Percentiles rank a stretch among this genome's conserved stretches.
Evolutionary conservation across 768 basidiomycete species (phyloP).

Genomic region (Suillus americanus): DNA sequence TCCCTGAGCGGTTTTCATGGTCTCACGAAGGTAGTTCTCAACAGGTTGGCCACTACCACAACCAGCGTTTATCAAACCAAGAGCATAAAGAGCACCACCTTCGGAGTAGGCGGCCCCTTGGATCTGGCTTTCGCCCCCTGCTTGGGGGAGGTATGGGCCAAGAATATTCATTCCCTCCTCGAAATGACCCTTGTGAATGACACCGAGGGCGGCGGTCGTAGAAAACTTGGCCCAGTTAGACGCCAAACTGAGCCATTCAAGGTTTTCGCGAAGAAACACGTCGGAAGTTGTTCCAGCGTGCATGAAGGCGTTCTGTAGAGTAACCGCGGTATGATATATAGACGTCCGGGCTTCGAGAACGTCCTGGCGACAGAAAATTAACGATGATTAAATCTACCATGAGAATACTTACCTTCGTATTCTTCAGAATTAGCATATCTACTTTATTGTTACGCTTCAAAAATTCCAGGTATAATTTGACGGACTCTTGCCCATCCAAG

Average conservation of each 20-base stretch:
- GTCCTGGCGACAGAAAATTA: constrained; percentile 49
- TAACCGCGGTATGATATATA: constrained; percentile 95
- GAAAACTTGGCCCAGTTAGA: constrained; percentile 99
- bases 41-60: constrained; percentile 72
- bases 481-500: constrained; percentile 86
- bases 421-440: constrained; percentile 88
- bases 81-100: constrained; percentile 92
- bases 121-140: constrained; percentile 71
- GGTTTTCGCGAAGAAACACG: constrained; percentile 88
- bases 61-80: constrained; percentile 93
- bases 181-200: constrained; percentile 97
- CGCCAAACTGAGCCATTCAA: constrained; percentile 94
- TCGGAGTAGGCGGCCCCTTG: constrained; percentile 87
- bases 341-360: constrained; percentile 91
- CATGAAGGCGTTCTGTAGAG: constrained; percentile 97
- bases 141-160: constrained; percentile 88
- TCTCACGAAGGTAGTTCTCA: constrained; percentile 75
- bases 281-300: constrained; percentile 98
- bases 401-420: constrained; percentile 67
- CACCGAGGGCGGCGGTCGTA: constrained; percentile 93
- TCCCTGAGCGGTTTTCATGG: constrained; percentile 69
- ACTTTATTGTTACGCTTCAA: constrained; percentile 92
- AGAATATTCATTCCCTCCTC: constrained; percentile 91
- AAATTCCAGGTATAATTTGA: constrained; percentile 94
- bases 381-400: constrained; percentile 8